A percentile compares a stretch with the other conserved stretches of the same genome.
These are phyloP conservation scores for Pichia pseudocactophila DNA, from an alignment of 805 yeast species.

Conservation along the genomic window DNA sequence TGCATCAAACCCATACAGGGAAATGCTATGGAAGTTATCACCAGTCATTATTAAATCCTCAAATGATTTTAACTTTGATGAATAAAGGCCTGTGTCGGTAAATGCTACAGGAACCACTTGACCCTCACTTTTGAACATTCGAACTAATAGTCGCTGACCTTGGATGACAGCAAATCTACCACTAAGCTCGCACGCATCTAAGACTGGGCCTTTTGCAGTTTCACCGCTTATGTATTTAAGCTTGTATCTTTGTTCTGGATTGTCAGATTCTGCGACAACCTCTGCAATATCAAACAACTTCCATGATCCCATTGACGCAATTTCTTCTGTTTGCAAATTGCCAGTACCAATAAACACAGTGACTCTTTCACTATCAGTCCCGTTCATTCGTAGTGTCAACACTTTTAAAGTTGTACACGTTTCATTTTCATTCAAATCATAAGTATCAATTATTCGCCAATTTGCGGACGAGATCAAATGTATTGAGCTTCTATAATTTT, in stretches of 20 bases:
- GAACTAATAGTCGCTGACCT: constrained; percentile 71
- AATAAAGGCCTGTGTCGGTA: constrained; percentile 72
- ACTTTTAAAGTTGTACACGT: constrained; percentile 49
- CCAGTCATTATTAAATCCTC: constrained; percentile 78
- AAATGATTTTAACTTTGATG: constrained; percentile 71
- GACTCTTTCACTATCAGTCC: constrained; percentile 9
- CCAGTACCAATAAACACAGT: constrained; percentile 76
- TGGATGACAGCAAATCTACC: constrained; percentile 80
- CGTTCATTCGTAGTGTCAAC: constrained; percentile 41
- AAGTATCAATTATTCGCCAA: constrained; percentile 69
- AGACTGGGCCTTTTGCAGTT: constrained; percentile 74
- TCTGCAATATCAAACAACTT: constrained; percentile 66
- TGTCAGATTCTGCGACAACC: constrained; percentile 82
- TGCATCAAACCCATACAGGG: constrained; percentile 85
- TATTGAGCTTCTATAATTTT: constrained; percentile 49
- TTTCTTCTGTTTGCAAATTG: constrained; percentile 66
- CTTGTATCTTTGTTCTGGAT: constrained; percentile 75
- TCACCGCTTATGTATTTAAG: constrained; percentile 67
- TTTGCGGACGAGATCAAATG: constrained; percentile 62
- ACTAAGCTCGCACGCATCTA: constrained; percentile 66
- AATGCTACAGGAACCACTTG: constrained; percentile 91
- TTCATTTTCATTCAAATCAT: constrained; percentile 61
- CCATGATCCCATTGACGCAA: constrained; percentile 70
- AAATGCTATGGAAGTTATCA: constrained; percentile 67
- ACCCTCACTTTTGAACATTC: constrained; percentile 71